Evolutionary conservation across 208 protist genomes (phyloP), one percentile per base, ranked within the genome.

Genomic region (Leishmania turanica): DNA sequence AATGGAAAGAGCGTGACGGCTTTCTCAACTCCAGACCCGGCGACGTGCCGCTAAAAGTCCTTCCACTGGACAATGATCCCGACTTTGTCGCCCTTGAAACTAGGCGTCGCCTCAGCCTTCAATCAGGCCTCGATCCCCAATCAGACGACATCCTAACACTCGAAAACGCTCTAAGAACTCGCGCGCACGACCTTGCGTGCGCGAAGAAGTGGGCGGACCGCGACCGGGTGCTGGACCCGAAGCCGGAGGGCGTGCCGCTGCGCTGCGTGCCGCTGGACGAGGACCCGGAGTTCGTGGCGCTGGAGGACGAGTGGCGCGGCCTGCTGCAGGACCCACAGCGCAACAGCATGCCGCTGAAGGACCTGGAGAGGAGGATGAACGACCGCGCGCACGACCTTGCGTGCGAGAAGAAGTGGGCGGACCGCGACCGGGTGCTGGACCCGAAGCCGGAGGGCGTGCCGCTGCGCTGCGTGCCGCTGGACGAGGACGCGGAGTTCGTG

Each of bases 191-290:
- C 71, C 83, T 96, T 2, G 91, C 90, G 6, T 45, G 40, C 27
- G 87, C 78, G 51, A 80, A 81, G 75, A 88, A 91, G 82, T 79
- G 79, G 77, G 60, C 42, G 34, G 77, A 88, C 65, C 91, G 91
- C 78, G 72, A 83, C 11, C 37, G 77, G 0, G 78, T 90, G 69
- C 80, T 93, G 34, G 86, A 88, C 49, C 70, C 72, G 60, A 75
- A 84, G 71, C 88, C 87, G 24, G 88, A 89, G 70, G 88, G 88
- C 60, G 94, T 93, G 51, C 83, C 83, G 27, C 79, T 92, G 70
- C 75, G 47, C 56, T 58, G 80, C 42, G 76, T 92, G 13, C 49
- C 62, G n/a, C 82, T 91, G 58, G 88, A 91, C 69, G 77, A 84
- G 17, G 86, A 90, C 68, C 34, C 68, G 40, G 79, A 77, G 66